Percentiles rank a stretch among this genome's conserved stretches.
Evolutionary conservation across 1,139 yeast species (phyloP).

Genomic region (Wickerhamomyces sp.): DNA sequence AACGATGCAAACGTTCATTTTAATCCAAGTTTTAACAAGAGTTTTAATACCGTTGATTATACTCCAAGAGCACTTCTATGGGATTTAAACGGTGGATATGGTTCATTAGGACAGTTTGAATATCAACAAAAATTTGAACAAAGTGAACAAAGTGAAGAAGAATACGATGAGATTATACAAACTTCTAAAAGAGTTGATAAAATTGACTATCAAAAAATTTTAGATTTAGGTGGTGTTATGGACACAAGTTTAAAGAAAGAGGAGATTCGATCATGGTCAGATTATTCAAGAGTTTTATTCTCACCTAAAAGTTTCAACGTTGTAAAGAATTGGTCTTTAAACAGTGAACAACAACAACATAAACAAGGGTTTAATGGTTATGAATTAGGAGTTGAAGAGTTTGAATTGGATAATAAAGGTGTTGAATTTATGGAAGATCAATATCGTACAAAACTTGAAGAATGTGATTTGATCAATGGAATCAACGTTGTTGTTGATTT

Average conservation of each 20-base stretch:
- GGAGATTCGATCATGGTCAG: conserved; percentile 73
- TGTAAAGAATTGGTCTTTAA: conserved; percentile 52
- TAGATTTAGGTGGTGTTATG: conserved; percentile 42
- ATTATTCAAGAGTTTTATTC: conserved; percentile 64
- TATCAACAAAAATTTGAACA: conserved; percentile 29
- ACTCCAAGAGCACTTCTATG: conserved; percentile 76
- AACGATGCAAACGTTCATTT: conserved; percentile 43
- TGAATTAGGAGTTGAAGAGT: conserved; percentile 47
- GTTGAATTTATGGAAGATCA: conserved; percentile 50
- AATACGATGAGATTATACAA: conserved; percentile 15
- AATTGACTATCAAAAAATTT: conserved; percentile 55
- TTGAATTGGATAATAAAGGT: conserved; percentile 28
- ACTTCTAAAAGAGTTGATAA: conserved; percentile 30
- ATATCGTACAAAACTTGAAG: conserved; percentile 65
- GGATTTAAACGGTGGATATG: conserved; percentile 68
- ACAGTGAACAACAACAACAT: too few relatives aligned
- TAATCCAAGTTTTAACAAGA: conserved; percentile 36
- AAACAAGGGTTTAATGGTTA: conserved; percentile 33
- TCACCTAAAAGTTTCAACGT: conserved; percentile 55
- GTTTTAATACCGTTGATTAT: conserved; percentile 48
- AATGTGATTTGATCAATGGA: conserved; percentile 71
- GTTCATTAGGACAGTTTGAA: conserved; percentile 51
- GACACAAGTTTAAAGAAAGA: conserved; percentile 32
- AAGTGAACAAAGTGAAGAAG: conserved; percentile 11
- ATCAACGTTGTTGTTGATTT: conserved; percentile 61